Evolutionary conservation across 306 rosid genomes (phyloP), one percentile per base, ranked within the genome.

Genomic region (Begonia masoniana): DNA sequence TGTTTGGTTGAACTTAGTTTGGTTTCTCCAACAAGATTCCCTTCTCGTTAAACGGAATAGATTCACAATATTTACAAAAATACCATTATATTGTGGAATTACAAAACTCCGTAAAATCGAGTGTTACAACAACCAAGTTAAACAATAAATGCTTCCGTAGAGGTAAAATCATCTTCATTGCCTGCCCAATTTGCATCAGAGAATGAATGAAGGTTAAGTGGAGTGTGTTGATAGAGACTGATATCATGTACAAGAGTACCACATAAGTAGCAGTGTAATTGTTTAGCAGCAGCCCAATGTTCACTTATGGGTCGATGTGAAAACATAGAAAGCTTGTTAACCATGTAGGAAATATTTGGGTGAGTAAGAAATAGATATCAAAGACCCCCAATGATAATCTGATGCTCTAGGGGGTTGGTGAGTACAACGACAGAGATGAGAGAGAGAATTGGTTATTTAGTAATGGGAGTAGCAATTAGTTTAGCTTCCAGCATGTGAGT

Each of bases 301-400:
- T 56, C 60, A 21, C n/a, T 56, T 13, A 24, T 56, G 9, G 60
- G 49, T 7, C n/a, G 31, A 39, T 39, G 48, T 43, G 31, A 26
- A 15, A 10, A 54, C 14, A 31, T 16, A 10, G 43, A 54, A 9
- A 54, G 7, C 17, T 58, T 58, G 17, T 58, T 58, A 2, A 58
- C 43, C 13, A 8, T 45, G 48, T 15, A 58, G 5, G 43, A 6
- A 9, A 58, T 47, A 15, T 46, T 19, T 6, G n/a, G 19, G 6
- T 54, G 23, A 4, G 62, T 58, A 10, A 47, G 52, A 5, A 1
- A 58, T 1, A 58, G n/a, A 24, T 47, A 58, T 8, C 47, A 23
- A 2, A 58, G 15, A 9, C 24, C 21, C 0, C 53, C 53, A 11
- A 58, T 19, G 23, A 19, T 19, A 19, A 2, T 45, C 14, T 2